These are phyloP conservation scores for Pseudogymnoascus sp. DNA, from an alignment of 2,329 filamentous ascomycete genomes.

Conservation along the genomic window DNA sequence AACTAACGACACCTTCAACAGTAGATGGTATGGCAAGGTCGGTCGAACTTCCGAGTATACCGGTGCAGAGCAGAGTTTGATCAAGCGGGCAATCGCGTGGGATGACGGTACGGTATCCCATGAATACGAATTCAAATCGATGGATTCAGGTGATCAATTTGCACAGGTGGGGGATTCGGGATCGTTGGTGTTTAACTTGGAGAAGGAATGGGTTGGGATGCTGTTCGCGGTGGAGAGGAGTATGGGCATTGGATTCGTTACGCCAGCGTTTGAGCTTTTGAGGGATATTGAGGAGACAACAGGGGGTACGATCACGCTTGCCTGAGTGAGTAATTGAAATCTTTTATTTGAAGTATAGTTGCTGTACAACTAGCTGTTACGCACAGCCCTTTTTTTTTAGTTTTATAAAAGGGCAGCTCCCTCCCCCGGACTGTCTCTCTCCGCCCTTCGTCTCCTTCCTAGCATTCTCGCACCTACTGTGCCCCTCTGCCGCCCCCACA, in stretches of 20 bases:
- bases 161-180: neutral
- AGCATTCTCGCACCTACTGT: no score
- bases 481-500: no score
- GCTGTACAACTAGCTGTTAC: neutral
- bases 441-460: no score
- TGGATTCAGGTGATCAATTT: neutral
- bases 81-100: neutral
- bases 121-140: neutral
- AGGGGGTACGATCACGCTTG: neutral
- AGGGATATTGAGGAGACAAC: neutral
- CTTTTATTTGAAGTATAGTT: neutral
- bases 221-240: neutral
- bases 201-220: slow-evolving; percentile 1
- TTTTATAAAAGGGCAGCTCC: no score
- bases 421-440: no score
- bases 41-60: neutral
- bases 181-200: neutral
- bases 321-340: neutral
- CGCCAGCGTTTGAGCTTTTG: neutral
- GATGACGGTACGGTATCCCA: neutral
- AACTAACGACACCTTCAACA: neutral
- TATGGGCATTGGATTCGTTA: neutral
- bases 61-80: neutral
- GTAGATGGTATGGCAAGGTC: neutral
- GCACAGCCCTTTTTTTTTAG: no score